Evolutionary conservation across 805 yeast species (phyloP).

Genomic region (Lipomyces orientalis): DNA sequence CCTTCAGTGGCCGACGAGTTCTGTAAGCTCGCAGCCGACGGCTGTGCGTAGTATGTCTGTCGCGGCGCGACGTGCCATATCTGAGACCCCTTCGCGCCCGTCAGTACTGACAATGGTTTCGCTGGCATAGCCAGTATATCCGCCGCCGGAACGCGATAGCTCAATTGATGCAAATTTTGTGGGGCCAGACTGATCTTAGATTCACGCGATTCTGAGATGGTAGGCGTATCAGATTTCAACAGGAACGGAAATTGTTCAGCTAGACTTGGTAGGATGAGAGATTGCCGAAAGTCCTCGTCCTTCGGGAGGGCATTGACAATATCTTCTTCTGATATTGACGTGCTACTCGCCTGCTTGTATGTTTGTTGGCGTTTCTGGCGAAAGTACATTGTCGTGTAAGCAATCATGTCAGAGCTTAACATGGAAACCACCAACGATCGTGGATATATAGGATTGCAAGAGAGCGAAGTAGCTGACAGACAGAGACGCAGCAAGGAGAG

Average conservation of each 20-base stretch:
- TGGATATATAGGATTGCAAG: not conserved
- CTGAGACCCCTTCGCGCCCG: not conserved
- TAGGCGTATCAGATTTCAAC: not conserved
- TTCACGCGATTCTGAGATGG: not conserved
- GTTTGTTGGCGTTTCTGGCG: not conserved
- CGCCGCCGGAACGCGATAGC: not conserved
- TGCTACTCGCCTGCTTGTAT: not conserved
- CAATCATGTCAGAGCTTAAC: not conserved
- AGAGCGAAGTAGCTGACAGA: not conserved
- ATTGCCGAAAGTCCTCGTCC: constrained; percentile 19
- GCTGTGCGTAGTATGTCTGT: not conserved
- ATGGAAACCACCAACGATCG: not conserved
- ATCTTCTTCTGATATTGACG: constrained; percentile 11
- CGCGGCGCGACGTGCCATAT: not conserved
- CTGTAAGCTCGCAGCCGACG: not conserved
- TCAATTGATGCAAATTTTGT: not conserved
- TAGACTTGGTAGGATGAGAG: constrained; percentile 22
- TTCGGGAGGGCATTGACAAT: constrained; percentile 20
- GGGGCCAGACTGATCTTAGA: not conserved
- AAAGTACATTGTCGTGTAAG: constrained; percentile 1
- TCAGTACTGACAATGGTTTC: constrained; percentile 10
- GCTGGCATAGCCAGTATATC: constrained; percentile 14
- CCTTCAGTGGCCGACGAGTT: not conserved
- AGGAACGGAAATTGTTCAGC: constrained; percentile 19
- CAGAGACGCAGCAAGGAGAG: not conserved